These are phyloP conservation scores for Eucommia ulmoides DNA, from an alignment of 257 asterid genomes.

Conservation along the genomic window DNA sequence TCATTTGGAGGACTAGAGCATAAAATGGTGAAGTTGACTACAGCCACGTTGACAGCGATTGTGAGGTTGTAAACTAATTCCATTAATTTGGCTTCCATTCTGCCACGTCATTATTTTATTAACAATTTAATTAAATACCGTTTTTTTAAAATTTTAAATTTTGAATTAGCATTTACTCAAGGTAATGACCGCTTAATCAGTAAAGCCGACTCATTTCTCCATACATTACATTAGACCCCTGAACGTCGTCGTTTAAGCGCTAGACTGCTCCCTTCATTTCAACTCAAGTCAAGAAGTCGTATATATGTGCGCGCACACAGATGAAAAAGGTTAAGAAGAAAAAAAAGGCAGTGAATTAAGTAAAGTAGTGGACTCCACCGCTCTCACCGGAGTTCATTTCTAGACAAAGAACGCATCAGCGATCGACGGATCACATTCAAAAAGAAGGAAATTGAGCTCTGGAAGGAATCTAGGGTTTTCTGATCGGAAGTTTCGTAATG, in stretches of 20 bases:
- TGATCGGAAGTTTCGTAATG: constrained; percentile 19
- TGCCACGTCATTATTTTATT: too few relatives aligned
- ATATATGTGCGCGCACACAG: not conserved
- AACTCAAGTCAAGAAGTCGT: too few relatives aligned
- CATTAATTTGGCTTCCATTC: too few relatives aligned
- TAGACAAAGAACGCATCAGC: not conserved
- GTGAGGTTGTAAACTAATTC: too few relatives aligned
- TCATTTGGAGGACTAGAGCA: too few relatives aligned
- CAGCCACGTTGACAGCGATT: too few relatives aligned
- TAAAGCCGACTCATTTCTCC: not conserved
- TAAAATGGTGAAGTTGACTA: too few relatives aligned
- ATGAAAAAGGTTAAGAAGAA: constrained; percentile 1
- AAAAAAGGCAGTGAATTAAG: not conserved
- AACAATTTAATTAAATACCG: too few relatives aligned
- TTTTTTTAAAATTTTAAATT: constrained; percentile 13
- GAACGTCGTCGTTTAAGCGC: too few relatives aligned
- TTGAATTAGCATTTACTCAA: constrained; percentile 10
- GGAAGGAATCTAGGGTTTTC: not conserved
- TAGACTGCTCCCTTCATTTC: too few relatives aligned
- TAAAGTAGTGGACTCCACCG: constrained; percentile 24
- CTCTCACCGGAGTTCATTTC: constrained; percentile 6
- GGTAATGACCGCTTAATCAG: constrained; percentile 5
- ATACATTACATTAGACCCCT: too few relatives aligned
- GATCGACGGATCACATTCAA: not conserved
- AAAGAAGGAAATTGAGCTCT: not conserved